Base-by-base conservation (phyloP, 1,139 yeast species). In the Scheffersomyces titani region DNA sequence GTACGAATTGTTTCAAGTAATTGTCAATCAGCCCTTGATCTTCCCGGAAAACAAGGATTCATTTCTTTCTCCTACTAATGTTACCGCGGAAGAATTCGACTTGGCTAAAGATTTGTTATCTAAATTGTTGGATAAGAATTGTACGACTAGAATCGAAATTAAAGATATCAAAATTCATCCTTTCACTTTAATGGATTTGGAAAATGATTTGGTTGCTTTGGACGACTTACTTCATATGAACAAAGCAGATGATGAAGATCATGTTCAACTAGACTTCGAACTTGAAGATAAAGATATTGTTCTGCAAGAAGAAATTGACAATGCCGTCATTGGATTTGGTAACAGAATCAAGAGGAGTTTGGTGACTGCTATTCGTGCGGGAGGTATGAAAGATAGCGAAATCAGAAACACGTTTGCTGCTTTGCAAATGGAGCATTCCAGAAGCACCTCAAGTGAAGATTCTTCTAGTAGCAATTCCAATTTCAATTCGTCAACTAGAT, bases 251-350 rank as follows among this genome's bases (percentile, higher is more conserved):
- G 65, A 63, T 47, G 61, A 55, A 22, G 51, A 46, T 47, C 60
- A 46, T 49, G 61, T 52, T 59, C 57, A 50, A 40, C 57, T 66
- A 19, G 65, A 64, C 45, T 56, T 60, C 46, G 53, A 51, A n/a
- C 50, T 54, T 30, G 58, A 55, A 21, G 59, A 55, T 6, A 54
- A 54, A 47, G 62, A 59, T 52, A 81, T 83, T 51, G 89, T 89
- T n/a, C 80, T 89, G 9, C 82, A 80, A 52, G 88, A 86, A 60
- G 97, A 91, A 62, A 82, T 90, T 18, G 82, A 87, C 61, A 83
- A 84, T 61, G 97, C 97, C 0, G 92, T 92, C 2, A 83, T 87
- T 48, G 97, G 97, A 11, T 80, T 90, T 54, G 94, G 94, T 5
- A 82, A 85, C 51, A 79, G 88, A 59, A 81, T 92, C 50, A 84